Evolutionary conservation across 768 basidiomycete species (phyloP).

Genomic region (Rickenella mellea): DNA sequence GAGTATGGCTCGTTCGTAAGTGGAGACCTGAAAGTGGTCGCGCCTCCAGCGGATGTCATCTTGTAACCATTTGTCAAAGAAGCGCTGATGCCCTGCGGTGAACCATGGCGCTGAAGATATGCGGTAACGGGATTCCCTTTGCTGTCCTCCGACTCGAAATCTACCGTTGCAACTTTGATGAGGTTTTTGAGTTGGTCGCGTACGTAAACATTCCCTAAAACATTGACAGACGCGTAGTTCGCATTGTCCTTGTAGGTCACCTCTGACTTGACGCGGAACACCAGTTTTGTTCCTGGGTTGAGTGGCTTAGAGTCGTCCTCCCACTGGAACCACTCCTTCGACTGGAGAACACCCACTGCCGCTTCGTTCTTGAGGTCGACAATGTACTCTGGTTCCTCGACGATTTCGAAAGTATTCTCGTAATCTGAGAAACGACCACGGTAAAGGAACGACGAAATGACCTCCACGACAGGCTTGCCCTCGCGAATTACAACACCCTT

Average conservation of each 20-base stretch:
- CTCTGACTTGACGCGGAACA: constrained; percentile 84
- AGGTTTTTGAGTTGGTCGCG: constrained; percentile 83
- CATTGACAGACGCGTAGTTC: constrained; percentile 70
- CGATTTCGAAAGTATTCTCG: constrained; percentile 90
- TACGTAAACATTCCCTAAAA: constrained; percentile 79
- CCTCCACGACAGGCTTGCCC: constrained; percentile 80
- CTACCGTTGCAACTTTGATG: constrained; percentile 81
- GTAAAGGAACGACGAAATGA: constrained; percentile 92
- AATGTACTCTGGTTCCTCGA: constrained; percentile 82
- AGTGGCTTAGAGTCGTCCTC: constrained; percentile 74
- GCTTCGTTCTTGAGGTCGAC: constrained; percentile 71
- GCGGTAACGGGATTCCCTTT: constrained; percentile 90
- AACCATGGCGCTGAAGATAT: constrained; percentile 88
- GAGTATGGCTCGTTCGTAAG: constrained; percentile 95
- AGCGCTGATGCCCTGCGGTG: constrained; percentile 62
- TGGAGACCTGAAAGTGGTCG: constrained; percentile 71
- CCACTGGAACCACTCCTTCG: constrained; percentile 99
- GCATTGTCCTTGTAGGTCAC: constrained; percentile 88
- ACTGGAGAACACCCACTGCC: constrained; percentile 80
- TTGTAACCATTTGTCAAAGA: constrained; percentile 83
- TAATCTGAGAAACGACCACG: constrained; percentile 91
- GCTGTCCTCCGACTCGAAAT: constrained; percentile 79
- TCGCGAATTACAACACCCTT: constrained; percentile 75
- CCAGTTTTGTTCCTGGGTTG: constrained; percentile 68
- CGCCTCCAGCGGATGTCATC: constrained; percentile 50